Conservation (phyloP, 2,329 filamentous ascomycete species). For the Colletotrichum orchidophilum region DNA sequence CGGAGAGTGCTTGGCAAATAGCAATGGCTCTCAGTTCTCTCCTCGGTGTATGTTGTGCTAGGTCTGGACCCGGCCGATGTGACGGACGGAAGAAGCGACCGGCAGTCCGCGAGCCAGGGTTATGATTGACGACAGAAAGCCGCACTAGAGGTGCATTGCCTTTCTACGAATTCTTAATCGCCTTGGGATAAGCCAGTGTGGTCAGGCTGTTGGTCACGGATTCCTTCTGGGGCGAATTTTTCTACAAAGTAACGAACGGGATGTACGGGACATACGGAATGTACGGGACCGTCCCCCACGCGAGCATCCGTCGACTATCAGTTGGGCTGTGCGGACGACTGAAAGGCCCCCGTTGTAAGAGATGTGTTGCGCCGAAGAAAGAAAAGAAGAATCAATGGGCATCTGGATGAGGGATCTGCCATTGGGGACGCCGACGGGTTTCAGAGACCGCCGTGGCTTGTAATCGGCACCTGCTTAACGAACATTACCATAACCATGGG, state of each 20-base stretch:
- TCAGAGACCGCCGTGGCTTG: background rate
- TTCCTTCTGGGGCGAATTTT: background rate
- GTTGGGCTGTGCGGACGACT: background rate
- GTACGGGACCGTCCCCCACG: background rate
- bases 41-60: slow-evolving; percentile 2
- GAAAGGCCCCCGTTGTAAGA: background rate
- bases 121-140: background rate
- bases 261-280: background rate
- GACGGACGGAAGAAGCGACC: slow-evolving; percentile 16
- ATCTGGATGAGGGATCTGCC: background rate
- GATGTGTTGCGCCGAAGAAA: background rate
- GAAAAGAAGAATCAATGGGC: background rate
- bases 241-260: background rate
- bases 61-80: background rate
- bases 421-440: background rate
- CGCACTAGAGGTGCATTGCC: background rate
- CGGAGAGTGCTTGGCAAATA: slow-evolving; percentile 9
- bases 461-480: background rate
- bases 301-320: background rate
- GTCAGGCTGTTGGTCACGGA: background rate
- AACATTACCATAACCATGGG: background rate
- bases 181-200: background rate
- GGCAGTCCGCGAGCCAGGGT: slow-evolving; percentile 10
- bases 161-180: background rate
- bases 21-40: slow-evolving; percentile 6